Conservation (phyloP, 1,284 basidiomycete species). For the Bjerkandera adusta region DNA sequence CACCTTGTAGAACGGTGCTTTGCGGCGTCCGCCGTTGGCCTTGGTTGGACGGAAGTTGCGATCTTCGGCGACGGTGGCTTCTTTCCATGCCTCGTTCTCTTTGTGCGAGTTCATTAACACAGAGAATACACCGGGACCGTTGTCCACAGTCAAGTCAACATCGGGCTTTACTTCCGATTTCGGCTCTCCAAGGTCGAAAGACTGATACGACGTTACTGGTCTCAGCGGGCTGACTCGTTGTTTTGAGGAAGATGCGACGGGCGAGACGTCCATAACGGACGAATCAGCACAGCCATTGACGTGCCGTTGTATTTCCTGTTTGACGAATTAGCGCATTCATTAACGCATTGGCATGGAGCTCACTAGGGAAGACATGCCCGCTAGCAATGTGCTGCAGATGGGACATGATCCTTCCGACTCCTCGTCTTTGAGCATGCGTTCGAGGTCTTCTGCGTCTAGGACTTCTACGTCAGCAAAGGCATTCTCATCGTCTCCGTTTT, state of each 20-base stretch:
- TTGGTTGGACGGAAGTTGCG: constrained; percentile 45
- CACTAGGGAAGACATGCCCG: constrained; percentile 29
- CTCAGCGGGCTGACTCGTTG: constrained; percentile 9
- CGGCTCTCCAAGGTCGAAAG: constrained; percentile 13
- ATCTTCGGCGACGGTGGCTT: constrained; percentile 59
- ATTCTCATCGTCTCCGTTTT: constrained; percentile 60
- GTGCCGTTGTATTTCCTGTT: constrained; percentile 45
- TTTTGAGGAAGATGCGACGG: constrained; percentile 7
- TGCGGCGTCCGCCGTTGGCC: constrained; percentile 57
- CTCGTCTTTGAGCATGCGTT: constrained; percentile 18
- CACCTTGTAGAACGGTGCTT: constrained; percentile 95
- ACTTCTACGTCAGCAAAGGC: constrained; percentile 25
- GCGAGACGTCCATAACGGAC: constrained; percentile 38
- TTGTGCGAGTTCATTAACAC: constrained; percentile 81
- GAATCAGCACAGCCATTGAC: constrained; percentile 53
- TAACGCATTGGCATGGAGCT: constrained; percentile 3
- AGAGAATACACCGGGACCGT: constrained; percentile 57
- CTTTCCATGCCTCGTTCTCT: constrained; percentile 83
- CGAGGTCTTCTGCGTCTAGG: constrained; percentile 21
- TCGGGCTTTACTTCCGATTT: neutral
- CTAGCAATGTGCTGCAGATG: constrained; percentile 35
- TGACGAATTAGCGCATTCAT: constrained; percentile 5
- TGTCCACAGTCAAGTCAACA: neutral
- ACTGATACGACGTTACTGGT: constrained; percentile 17
- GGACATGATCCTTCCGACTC: constrained; percentile 31